Base-by-base conservation (phyloP, 371 early-diverging fungal genomes). In the Mortierella sp. region DNA sequence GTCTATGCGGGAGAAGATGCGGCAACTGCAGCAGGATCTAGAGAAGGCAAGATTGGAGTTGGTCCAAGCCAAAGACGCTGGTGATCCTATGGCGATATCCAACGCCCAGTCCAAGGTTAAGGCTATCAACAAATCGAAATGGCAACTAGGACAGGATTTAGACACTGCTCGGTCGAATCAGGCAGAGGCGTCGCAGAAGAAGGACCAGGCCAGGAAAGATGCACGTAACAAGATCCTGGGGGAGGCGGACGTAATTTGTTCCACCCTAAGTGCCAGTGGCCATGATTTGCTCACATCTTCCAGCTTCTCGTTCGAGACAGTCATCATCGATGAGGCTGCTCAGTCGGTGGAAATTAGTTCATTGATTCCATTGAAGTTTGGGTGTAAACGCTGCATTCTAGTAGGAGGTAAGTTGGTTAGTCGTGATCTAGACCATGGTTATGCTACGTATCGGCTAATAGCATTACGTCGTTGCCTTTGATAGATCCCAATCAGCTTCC, bases 301-400 rank as follows among this genome's bases (percentile, higher is more conserved):
- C 38, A 85, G 85, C 7, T 84, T 91, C 52, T 77, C 88, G 4
- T 95, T 96, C 74, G 92, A 93, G 21, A 92, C 92, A 0, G 95
- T 98, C 4, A 96, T 99, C 70, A 94, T 99, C 58, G 99, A 99
- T 83, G 99, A 99, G 85, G 99, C 99, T 0, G 97, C 98, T 43
- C 99, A 99, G 80, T 91, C 97, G 0, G 92, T 97, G 22, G 99
- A 99, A 81, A 86, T 97, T 28, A 92, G 94, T 55, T 88, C 93
- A 3, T 72, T 98, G 79, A 98, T 99, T 77, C 98, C 99, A 16
- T 78, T 99, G 11, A 92, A 94, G 59, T 96, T 94, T 69, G 93
- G 93, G 60, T 93, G 93, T 40, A 88, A 91, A 50, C 91, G 93
- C 45, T 93, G 96, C 74, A 90, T 99, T 58, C 86, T 99, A 15